phyloP scores from a whole-genome alignment of 108 stramenopile species.

The Pseudonitzschia multistriata region DNA sequence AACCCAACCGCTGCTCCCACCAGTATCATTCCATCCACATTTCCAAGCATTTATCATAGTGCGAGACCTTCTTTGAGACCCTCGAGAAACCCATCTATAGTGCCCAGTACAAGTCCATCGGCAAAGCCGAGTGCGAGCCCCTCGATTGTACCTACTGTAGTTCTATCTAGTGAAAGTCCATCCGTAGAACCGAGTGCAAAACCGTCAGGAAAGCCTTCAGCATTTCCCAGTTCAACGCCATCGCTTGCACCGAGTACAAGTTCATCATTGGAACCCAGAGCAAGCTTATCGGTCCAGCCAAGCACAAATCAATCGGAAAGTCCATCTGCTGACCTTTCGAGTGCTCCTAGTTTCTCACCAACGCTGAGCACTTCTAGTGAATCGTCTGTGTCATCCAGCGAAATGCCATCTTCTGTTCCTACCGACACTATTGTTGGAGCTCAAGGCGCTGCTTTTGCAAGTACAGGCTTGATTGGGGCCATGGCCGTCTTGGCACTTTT shows the following conservation, averaged over 20 bases:
- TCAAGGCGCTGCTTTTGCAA: neutral
- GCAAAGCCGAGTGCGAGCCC: neutral
- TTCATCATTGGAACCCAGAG: neutral
- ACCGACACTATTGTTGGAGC: neutral
- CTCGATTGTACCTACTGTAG: neutral
- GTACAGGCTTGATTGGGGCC: slow-evolving; percentile 20
- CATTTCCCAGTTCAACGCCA: neutral
- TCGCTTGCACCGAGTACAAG: neutral
- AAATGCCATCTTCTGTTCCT: neutral
- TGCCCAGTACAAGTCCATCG: neutral
- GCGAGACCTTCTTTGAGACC: neutral
- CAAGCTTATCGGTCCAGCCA: neutral
- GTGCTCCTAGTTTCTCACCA: neutral
- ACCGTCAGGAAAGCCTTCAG: slow-evolving; percentile 1
- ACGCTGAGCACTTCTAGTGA: neutral
- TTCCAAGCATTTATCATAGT: slow-evolving; percentile 3
- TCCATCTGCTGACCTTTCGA: neutral
- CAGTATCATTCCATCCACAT: neutral
- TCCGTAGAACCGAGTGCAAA: neutral
- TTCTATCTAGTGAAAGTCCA: neutral
- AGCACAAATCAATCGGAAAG: neutral
- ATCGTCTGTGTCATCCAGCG: neutral
- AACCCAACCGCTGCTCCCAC: neutral
- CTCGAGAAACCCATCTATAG: neutral
- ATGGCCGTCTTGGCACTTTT: slow-evolving; percentile 24